These are phyloP conservation scores for Tetrahymena thermophila DNA, from an alignment of 73 alveolate genomes.

Conservation along the genomic window DNA sequence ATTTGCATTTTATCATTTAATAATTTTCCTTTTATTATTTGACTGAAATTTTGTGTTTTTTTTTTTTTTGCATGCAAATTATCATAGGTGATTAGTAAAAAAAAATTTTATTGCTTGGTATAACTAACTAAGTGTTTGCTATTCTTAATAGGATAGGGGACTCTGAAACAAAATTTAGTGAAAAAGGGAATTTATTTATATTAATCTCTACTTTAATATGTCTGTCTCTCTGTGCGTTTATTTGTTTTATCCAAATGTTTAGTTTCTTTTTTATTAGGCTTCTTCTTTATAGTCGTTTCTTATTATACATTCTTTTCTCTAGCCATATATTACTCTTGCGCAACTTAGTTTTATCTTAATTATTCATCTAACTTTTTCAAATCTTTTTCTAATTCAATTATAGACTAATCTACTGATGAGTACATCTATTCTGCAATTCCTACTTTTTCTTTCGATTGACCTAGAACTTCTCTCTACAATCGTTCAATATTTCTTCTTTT, in stretches of 20 bases:
- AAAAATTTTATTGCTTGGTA: background rate
- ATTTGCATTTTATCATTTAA: too few relatives aligned
- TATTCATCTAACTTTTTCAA: background rate
- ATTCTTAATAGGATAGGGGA: background rate
- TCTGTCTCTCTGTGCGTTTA: conserved; percentile 2
- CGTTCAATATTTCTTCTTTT: background rate
- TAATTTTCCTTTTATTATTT: too few relatives aligned
- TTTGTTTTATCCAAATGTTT: background rate
- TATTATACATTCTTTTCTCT: background rate
- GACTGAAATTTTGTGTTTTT: background rate
- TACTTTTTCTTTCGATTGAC: background rate
- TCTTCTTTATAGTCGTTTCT: background rate
- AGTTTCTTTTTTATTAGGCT: background rate
- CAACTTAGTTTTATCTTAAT: background rate
- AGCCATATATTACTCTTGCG: background rate
- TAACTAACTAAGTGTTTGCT: background rate
- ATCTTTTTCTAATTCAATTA: background rate
- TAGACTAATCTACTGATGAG: background rate
- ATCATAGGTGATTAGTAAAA: background rate
- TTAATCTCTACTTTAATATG: background rate
- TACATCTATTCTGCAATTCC: background rate
- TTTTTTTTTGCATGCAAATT: background rate
- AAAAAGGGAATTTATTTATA: background rate
- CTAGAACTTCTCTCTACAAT: background rate
- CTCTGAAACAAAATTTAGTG: background rate